Percentiles rank a stretch among this genome's conserved stretches.
Conservation (phyloP, 306 rosid species). For the Lathyrus oleraceus region DNA sequence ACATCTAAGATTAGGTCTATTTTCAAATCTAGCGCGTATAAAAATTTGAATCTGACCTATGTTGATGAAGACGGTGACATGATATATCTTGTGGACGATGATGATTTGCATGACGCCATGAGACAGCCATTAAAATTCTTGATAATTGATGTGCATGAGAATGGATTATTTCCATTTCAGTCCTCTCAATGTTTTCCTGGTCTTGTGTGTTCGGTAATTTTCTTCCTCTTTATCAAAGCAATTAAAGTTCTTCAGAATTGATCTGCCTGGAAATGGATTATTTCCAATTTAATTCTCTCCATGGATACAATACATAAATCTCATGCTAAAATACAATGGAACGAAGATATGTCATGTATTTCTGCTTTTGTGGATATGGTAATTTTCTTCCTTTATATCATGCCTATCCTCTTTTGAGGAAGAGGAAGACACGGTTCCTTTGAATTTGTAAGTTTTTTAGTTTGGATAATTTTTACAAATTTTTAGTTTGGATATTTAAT, state of each 20-base stretch:
- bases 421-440: neutral
- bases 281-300: too few species aligned
- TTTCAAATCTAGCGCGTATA: conserved; percentile 51
- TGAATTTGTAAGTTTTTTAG: neutral
- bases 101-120: conserved; percentile 75
- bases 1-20: conserved; percentile 53
- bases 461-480: too few species aligned
- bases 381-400: neutral
- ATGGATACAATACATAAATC: neutral
- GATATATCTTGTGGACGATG: conserved; percentile 74
- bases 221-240: too few species aligned
- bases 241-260: too few species aligned
- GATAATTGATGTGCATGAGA: conserved; percentile 61
- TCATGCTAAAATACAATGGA: neutral
- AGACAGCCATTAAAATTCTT: conserved; percentile 63
- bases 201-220: too few species aligned
- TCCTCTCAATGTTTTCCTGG: neutral
- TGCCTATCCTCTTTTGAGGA: neutral
- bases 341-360: neutral
- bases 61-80: conserved; percentile 89
- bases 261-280: too few species aligned
- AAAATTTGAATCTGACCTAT: conserved; percentile 60
- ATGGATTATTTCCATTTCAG: neutral
- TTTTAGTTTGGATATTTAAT: neutral
- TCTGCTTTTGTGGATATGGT: neutral